Base-by-base conservation (phyloP, 441 rosid species). In the Kokia cookei region DNA sequence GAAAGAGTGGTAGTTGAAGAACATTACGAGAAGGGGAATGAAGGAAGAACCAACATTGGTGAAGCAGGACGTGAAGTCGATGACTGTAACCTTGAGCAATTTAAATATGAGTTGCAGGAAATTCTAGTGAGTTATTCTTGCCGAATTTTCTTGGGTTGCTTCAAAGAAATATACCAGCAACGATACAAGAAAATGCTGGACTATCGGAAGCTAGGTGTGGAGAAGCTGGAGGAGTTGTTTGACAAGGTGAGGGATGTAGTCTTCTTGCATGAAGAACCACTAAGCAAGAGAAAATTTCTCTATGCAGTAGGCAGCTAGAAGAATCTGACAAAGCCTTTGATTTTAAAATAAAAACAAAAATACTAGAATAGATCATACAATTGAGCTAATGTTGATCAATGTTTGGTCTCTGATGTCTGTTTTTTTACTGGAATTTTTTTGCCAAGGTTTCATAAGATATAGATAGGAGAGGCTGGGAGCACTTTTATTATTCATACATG, bases 81-180 rank as follows among this genome's bases (percentile, higher is more conserved):
- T 63, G 75, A 76, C 67, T 71, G 35, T 53, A 71, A 75, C 72
- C 77, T 96, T 5, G 88, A 86, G 79, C 93, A 89, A 75, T 93
- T 93, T 81, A 93, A 90, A 84, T 74, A 73, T 11, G 97, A 96
- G 86, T 79, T 96, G 74, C 97, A 92, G 80, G 97, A 93, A 74
- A 92, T 91, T 81, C 76, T 96, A 22, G 98, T 93, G 75, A 88
- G 99, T 84, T 93, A 93, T 78, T 86, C 93, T 67, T 90, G 93
- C 79, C 68, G 80, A 13, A 90, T 93, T 72, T 85, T 81, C 80
- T 69, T 96, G 82, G 88, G 86, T 75, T 86, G 87, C 80, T 93
- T 96, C 15, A 97, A 96, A 83, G 91, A 78, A 4, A 81, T 93
- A 74, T 96, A 96, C 74, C 83, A 88, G 71, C 96, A 90, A 71